These are phyloP conservation scores for Annulohypoxylon bovei DNA, from an alignment of 495 filamentous ascomycete species.

Conservation along the genomic window DNA sequence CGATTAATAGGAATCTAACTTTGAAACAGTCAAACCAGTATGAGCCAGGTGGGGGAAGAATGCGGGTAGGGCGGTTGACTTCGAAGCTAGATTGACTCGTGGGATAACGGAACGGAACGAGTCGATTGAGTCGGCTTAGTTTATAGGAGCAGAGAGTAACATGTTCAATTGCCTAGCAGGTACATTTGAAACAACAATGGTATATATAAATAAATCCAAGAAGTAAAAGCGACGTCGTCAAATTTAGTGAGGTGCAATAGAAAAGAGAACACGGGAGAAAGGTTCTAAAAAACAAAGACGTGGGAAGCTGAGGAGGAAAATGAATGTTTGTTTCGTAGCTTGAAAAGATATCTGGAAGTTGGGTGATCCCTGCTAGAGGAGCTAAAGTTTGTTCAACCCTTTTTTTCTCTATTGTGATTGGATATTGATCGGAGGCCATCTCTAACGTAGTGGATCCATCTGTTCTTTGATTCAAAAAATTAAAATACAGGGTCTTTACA, in stretches of 20 bases:
- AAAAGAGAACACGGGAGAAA: not conserved
- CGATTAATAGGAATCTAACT: not conserved
- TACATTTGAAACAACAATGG: constrained; percentile 1
- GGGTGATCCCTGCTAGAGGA: constrained; percentile 4
- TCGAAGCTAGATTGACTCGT: constrained; percentile 17
- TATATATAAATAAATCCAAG: not conserved
- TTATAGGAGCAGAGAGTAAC: not conserved
- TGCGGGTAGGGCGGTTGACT: constrained; percentile 5
- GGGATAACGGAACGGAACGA: not conserved
- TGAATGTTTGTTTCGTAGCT: constrained; percentile 14
- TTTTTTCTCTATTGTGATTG: not conserved
- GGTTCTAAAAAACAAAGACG: constrained; percentile 16
- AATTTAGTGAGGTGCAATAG: not conserved
- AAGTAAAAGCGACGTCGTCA: not conserved
- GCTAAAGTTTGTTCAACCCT: not conserved
- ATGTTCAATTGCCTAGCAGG: not conserved
- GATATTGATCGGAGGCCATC: not conserved
- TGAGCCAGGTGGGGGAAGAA: constrained; percentile 5
- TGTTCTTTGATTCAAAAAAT: constrained; percentile 9
- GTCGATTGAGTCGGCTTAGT: constrained; percentile 18
- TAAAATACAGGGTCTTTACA: not conserved
- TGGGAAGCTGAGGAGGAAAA: constrained; percentile 19
- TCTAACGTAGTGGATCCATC: not conserved
- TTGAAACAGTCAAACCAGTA: not conserved
- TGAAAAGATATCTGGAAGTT: constrained; percentile 19